These are phyloP conservation scores for Trichoderma guizhouense DNA, from an alignment of 2,329 filamentous ascomycete species.

Conservation along the genomic window DNA sequence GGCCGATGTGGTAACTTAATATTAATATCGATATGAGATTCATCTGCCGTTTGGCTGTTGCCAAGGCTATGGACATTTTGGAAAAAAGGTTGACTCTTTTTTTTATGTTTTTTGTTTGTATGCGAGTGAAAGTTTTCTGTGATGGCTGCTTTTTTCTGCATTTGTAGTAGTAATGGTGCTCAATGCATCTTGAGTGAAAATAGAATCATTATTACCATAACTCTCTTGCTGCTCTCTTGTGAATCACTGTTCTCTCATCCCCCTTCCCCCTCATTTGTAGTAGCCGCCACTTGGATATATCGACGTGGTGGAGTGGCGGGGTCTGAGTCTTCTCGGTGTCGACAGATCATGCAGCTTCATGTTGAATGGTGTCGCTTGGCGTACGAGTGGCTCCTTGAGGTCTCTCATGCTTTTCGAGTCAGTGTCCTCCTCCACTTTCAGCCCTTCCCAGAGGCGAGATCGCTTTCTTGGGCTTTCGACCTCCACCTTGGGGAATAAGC, in stretches of 20 bases:
- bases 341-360: too few species aligned
- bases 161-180: background rate
- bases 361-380: too few species aligned
- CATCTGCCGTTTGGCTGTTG: conserved; percentile 11
- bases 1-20: conserved; percentile 14
- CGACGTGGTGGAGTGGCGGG: too few species aligned
- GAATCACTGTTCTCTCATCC: background rate
- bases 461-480: too few species aligned
- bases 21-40: conserved; percentile 16
- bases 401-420: too few species aligned
- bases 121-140: background rate
- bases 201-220: background rate
- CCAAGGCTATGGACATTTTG: conserved; percentile 11
- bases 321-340: too few species aligned
- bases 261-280: too few species aligned
- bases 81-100: background rate
- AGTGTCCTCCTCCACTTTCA: too few species aligned
- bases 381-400: too few species aligned
- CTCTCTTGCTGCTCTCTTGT: background rate
- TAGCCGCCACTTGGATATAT: too few species aligned
- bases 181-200: background rate
- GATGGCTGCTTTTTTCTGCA: background rate
- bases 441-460: too few species aligned
- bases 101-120: background rate
- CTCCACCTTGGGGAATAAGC: too few species aligned